Evolutionary conservation across 177 flowering plant genomes (phyloP).

Genomic region (Vitis hybrid): DNA sequence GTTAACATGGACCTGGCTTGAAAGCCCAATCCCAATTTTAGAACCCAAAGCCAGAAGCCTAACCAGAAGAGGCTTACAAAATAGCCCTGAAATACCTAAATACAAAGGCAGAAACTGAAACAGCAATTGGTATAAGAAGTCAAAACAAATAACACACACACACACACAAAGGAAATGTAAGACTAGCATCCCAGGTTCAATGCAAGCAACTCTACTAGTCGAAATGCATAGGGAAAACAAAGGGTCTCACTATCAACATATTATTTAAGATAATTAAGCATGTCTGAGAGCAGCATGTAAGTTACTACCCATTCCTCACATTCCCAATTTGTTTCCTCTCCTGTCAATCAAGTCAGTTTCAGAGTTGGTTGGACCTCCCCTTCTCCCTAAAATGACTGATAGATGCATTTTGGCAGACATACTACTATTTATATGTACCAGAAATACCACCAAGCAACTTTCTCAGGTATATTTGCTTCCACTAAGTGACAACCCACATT

Average conservation of each 20-base stretch:
- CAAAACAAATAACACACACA: no score
- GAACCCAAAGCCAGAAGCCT: no score
- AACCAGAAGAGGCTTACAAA: no score
- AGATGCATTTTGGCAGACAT: constrained; percentile 1
- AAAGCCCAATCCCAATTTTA: no score
- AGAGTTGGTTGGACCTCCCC: constrained; percentile 27
- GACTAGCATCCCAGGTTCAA: not conserved
- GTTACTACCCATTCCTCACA: constrained; percentile 16
- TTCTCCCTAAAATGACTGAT: constrained; percentile 7
- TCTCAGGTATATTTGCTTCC: constrained; percentile 8
- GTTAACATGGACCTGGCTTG: no score
- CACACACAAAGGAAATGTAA: not conserved
- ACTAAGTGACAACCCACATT: constrained; percentile 13
- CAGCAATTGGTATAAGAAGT: no score
- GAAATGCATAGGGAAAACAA: constrained; percentile 14
- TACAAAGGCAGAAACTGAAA: no score
- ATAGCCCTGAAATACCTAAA: no score
- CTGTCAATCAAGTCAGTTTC: constrained; percentile 41
- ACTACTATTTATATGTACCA: constrained; percentile 16
- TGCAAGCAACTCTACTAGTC: constrained; percentile 1
- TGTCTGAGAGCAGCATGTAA: constrained; percentile 22
- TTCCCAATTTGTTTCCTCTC: constrained; percentile 20
- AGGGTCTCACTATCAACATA: constrained; percentile 17
- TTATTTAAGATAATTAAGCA: constrained; percentile 34
- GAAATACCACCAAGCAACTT: constrained; percentile 11